A percentile compares a stretch with the other conserved stretches of the same genome.
phyloP scores from a whole-genome alignment of 2,329 filamentous ascomycete species.

The Aspergillus oerlinghausenensis region DNA sequence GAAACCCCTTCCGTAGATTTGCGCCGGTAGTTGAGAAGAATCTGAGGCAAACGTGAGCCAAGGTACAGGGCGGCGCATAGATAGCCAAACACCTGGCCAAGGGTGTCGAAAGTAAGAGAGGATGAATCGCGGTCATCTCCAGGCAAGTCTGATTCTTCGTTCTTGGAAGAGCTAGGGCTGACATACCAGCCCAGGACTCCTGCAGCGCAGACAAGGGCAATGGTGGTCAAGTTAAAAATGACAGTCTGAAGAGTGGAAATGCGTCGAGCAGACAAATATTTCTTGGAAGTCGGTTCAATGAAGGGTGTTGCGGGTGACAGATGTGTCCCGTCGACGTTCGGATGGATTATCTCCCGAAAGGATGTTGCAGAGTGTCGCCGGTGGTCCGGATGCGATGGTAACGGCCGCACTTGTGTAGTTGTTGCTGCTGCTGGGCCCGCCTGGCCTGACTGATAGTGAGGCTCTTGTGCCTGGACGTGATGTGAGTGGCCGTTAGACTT shows the following conservation, averaged over 20 bases:
- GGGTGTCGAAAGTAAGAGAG: slow-evolving; percentile 62
- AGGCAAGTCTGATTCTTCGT: slow-evolving; percentile 32
- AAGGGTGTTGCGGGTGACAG: slow-evolving; percentile 81
- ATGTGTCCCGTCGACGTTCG: slow-evolving; percentile 59
- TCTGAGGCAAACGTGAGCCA: slow-evolving; percentile 80
- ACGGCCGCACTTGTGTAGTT: slow-evolving; percentile 19
- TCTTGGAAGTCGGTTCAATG: slow-evolving; percentile 45
- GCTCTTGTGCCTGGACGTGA: slow-evolving; percentile 1
- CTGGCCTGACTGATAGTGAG: slow-evolving; percentile 2
- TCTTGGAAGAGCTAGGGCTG: slow-evolving; percentile 44
- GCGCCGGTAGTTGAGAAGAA: slow-evolving; percentile 85
- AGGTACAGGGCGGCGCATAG: slow-evolving; percentile 87
- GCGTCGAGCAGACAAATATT: slow-evolving; percentile 21
- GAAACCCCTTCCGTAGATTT: slow-evolving; percentile 92
- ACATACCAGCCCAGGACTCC: slow-evolving; percentile 85
- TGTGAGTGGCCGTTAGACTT: slow-evolving; percentile 16
- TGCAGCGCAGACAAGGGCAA: slow-evolving; percentile 77
- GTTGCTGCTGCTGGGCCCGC: slow-evolving; percentile 1
- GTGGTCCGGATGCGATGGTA: slow-evolving; percentile 8
- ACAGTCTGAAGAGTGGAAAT: slow-evolving; percentile 45
- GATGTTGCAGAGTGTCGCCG: slow-evolving; percentile 28
- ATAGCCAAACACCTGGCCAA: slow-evolving; percentile 90
- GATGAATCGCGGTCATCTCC: slow-evolving; percentile 12
- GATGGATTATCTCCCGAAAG: slow-evolving; percentile 44
- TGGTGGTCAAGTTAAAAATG: slow-evolving; percentile 68